Conservation (phyloP, 2,329 filamentous ascomycete genomes). For the Alternaria arbusti region DNA sequence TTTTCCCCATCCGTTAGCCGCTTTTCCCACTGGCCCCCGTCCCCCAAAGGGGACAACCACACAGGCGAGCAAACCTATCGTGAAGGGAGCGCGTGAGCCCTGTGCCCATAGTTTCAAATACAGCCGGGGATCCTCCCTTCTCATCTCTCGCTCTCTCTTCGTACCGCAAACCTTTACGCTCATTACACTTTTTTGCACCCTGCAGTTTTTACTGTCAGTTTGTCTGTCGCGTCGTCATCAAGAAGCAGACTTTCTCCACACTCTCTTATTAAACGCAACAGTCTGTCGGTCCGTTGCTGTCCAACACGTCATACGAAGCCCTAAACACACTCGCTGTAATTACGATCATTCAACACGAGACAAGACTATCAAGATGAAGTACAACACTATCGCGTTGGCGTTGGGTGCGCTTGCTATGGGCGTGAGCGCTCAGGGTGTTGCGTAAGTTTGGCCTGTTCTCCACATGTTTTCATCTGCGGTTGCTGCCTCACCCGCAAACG, state of each 20-base stretch:
- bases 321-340: background rate
- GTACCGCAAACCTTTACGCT: constrained; percentile 25
- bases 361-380: constrained; percentile 32
- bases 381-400: constrained; percentile 33
- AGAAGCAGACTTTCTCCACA: constrained; percentile 23
- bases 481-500: background rate
- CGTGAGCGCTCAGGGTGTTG: constrained; percentile 33
- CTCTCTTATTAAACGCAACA: constrained; percentile 23
- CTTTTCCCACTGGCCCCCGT: constrained; percentile 8
- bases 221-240: background rate
- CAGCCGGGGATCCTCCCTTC: constrained; percentile 24
- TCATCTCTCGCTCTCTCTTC: constrained; percentile 20
- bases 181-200: constrained; percentile 16
- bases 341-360: constrained; percentile 7
- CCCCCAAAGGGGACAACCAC: constrained; percentile 4
- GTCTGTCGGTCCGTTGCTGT: constrained; percentile 1
- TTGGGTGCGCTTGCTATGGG: constrained; percentile 39
- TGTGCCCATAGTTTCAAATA: constrained; percentile 30
- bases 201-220: constrained; percentile 8
- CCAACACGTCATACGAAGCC: background rate
- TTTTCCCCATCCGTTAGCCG: constrained; percentile 22
- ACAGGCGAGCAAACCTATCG: constrained; percentile 17
- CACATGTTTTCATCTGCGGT: background rate
- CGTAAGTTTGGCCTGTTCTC: constrained; percentile 22
- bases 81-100: constrained; percentile 3